phyloP scores from a whole-genome alignment of 2,329 filamentous ascomycete genomes.

The Aspergillus terreus region DNA sequence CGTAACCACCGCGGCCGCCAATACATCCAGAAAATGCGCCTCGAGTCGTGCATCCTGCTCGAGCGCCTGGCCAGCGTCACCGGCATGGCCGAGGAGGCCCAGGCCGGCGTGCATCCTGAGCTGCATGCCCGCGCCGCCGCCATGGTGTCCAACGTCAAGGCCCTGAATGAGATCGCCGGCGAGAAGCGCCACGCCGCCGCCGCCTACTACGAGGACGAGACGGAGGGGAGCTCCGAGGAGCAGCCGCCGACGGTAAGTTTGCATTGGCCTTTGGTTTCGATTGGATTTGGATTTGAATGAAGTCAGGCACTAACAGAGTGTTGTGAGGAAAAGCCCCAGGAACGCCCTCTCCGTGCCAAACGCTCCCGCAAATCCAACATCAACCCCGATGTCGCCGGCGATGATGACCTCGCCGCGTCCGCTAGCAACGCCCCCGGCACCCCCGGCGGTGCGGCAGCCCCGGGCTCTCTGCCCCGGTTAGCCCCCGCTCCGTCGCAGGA shows the following conservation, averaged over 20 bases:
- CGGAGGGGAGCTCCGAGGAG: slow-evolving; percentile 43
- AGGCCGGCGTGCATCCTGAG: slow-evolving; percentile 31
- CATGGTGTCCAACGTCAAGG: slow-evolving; percentile 25
- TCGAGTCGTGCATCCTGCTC: slow-evolving; percentile 49
- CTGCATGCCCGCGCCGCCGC: slow-evolving; percentile 34
- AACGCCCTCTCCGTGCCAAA: slow-evolving; percentile 45
- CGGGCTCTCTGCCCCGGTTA: slow-evolving; percentile 30
- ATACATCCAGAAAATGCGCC: slow-evolving; percentile 84
- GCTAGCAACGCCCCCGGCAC: slow-evolving; percentile 20
- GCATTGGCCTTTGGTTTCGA: not conserved
- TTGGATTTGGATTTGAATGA: not conserved
- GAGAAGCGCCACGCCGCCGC: slow-evolving; percentile 19
- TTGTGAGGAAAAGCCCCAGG: slow-evolving; percentile 37
- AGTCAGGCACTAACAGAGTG: no score
- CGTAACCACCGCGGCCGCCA: slow-evolving; percentile 77
- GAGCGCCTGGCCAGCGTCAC: slow-evolving; percentile 40
- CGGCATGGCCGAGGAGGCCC: slow-evolving; percentile 39
- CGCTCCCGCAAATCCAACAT: slow-evolving; percentile 39
- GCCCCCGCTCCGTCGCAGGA: slow-evolving; percentile 35
- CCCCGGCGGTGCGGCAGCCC: slow-evolving; percentile 12
- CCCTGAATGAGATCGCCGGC: slow-evolving; percentile 21
- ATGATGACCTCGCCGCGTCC: slow-evolving; percentile 19
- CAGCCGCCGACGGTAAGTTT: slow-evolving; percentile 38
- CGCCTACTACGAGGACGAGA: slow-evolving; percentile 38
- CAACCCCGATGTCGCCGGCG: slow-evolving; percentile 20